phyloP scores from a whole-genome alignment of 2,329 filamentous ascomycete genomes.

The Emmonsiellopsis sp. region DNA sequence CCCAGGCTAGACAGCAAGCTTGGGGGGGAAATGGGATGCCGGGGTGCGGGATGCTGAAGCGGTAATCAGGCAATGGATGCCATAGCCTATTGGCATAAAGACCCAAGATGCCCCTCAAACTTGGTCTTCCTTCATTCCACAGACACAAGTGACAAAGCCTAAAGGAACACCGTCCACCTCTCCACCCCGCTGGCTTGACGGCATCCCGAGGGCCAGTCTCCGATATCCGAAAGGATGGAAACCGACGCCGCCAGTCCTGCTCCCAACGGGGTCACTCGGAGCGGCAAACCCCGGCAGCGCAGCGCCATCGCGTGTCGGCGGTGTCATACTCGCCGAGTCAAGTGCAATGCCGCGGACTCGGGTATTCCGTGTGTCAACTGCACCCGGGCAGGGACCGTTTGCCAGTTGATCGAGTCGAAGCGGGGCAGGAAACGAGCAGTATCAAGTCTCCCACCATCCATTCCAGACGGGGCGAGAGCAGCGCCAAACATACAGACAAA shows the following conservation, averaged over 20 bases:
- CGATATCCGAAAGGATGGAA: constrained; percentile 1
- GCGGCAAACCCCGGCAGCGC: constrained; percentile 3
- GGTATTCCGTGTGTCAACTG: constrained; percentile 2
- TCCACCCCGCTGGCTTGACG: background rate
- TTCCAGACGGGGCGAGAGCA: background rate
- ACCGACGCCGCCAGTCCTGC: background rate
- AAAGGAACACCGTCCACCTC: background rate
- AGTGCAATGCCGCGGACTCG: background rate
- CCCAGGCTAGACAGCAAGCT: no score
- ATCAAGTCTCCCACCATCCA: background rate
- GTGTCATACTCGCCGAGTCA: background rate
- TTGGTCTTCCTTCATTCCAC: background rate
- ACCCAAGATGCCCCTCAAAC: background rate
- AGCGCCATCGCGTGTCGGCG: constrained; percentile 1
- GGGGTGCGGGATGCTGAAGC: background rate
- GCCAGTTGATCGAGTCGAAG: constrained; percentile 1
- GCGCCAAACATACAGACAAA: background rate
- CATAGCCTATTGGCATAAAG: background rate
- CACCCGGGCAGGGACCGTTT: background rate
- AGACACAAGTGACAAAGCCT: background rate
- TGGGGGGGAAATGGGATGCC: no score
- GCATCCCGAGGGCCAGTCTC: background rate
- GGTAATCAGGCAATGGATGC: background rate
- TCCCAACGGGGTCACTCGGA: constrained; percentile 1
- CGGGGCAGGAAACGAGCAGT: background rate